Base-by-base conservation (phyloP, 352 stramenopile species). In the Phytophthora colocasiae region DNA sequence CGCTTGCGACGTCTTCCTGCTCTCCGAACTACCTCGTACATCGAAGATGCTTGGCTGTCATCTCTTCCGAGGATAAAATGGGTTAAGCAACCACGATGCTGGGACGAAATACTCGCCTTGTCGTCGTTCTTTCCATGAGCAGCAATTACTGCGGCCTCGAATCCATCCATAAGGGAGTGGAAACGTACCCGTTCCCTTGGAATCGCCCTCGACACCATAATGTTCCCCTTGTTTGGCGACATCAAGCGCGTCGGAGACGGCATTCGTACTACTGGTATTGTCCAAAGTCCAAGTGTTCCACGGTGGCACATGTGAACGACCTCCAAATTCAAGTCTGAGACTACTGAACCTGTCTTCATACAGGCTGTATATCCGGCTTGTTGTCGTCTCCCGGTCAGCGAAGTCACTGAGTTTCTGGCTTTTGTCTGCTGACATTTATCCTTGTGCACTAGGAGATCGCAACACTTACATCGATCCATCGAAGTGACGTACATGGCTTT, bases 381-480 rank as follows among this genome's bases (percentile, higher is more conserved):
- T 17, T 64, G 58, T 19, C 40, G 58, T 56, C 56, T 45, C 10
- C 34, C 55, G 43, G 58, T 48, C 40, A 67, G 29, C 2, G 63
- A 64, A 15, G 32, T 39, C 24, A 52, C 22, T 19, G 38, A 43
- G 11, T 22, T 58, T 12, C 15, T 49, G 1, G 17, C 32, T 11
- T 58, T 54, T 9, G 24, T 58, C 12, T 64, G 62, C 19, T 44
- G 6, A 22, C 45, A 44, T 26, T 68, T 63, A 3, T 47, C 45
- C 14, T 63, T 69, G 45, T 65, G n/a, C 0, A 67, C 51, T 10
- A 61, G 4, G 7, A 46, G 34, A 43, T 71, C 22, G 39, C 83
- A 90, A 58, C 82, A 91, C 19, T 82, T 69, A 24, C 83, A 92
- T 55, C 88, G 74, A 17, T 83, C 73, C 57, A 90, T 66, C 17